Evolutionary conservation across 192 early-diverging fungal genomes (phyloP).

Genomic region (Backusella tarrabulga): DNA sequence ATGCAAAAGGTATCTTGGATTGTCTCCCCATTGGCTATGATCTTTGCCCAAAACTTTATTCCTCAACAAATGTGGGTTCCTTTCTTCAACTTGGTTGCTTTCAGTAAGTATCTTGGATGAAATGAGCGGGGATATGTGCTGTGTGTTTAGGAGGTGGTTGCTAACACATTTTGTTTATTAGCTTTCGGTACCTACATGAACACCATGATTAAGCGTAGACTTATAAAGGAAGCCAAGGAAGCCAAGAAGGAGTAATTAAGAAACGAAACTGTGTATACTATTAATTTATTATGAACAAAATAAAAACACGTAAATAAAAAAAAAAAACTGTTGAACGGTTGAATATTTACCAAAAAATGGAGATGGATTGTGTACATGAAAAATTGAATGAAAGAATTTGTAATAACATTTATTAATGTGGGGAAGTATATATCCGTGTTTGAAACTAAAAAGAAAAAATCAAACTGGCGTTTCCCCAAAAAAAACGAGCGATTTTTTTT

Average conservation of each 20-base stretch:
- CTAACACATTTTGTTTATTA: slow-evolving; percentile 9
- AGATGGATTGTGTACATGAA: background rate
- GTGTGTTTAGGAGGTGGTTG: background rate
- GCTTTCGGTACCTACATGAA: slow-evolving; percentile 76
- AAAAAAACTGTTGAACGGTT: background rate
- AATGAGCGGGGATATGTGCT: background rate
- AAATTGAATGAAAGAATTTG: background rate
- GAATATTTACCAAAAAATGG: background rate
- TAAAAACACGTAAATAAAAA: background rate
- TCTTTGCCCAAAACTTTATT: slow-evolving; percentile 75
- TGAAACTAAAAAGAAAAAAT: background rate
- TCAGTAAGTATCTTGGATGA: slow-evolving; percentile 42
- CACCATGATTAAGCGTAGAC: slow-evolving; percentile 64
- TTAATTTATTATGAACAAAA: background rate
- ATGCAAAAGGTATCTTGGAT: slow-evolving; percentile 87
- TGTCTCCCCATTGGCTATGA: slow-evolving; percentile 76
- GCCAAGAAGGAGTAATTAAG: background rate
- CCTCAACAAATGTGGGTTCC: slow-evolving; percentile 83
- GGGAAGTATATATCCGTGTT: background rate
- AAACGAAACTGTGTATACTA: background rate
- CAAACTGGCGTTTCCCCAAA: background rate
- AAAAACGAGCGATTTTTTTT: background rate
- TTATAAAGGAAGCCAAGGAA: slow-evolving; percentile 23
- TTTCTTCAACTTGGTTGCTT: slow-evolving; percentile 87
- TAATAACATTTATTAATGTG: background rate